A percentile compares a stretch with the other conserved stretches of the same genome.
These are phyloP conservation scores for Amylocystis lapponica DNA, from an alignment of 768 basidiomycete genomes.

Conservation along the genomic window DNA sequence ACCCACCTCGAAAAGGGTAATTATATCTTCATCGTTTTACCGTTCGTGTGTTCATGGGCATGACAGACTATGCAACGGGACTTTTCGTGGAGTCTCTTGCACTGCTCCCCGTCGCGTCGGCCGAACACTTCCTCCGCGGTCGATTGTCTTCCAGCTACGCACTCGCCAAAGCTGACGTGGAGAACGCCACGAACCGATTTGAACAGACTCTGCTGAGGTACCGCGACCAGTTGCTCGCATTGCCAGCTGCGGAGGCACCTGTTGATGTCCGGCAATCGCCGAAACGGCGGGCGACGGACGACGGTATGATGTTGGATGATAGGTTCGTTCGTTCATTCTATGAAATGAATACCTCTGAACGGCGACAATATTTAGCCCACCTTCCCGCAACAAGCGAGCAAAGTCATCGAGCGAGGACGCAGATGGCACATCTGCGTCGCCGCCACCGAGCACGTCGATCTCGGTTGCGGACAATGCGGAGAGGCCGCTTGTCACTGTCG, in stretches of 20 bases:
- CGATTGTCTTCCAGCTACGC: conserved; percentile 2
- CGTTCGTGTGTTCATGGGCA: background rate
- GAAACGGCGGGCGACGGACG: conserved; percentile 16
- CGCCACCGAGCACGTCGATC: conserved; percentile 37
- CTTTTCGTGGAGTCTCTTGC: conserved; percentile 14
- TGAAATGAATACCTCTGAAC: background rate
- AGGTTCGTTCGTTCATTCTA: background rate
- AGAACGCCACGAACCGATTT: conserved; percentile 5
- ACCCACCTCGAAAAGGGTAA: conserved; percentile 8
- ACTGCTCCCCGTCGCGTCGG: conserved; percentile 5
- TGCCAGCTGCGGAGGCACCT: conserved; percentile 3
- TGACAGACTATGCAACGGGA: conserved; percentile 14
- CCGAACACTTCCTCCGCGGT: conserved; percentile 8
- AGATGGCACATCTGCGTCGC: conserved; percentile 24
- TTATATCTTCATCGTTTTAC: too few relatives aligned
- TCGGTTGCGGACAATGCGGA: conserved; percentile 32
- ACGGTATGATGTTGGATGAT: conserved; percentile 12
- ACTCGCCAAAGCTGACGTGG: conserved; percentile 7
- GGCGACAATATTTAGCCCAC: background rate
- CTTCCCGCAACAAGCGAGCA: conserved; percentile 13
- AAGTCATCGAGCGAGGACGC: conserved; percentile 26
- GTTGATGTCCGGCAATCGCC: conserved; percentile 8
- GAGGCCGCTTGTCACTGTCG: conserved; percentile 45
- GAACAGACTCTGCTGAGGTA: conserved; percentile 8
- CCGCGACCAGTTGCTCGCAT: conserved; percentile 7